These are phyloP conservation scores for Apiospora marii DNA, from an alignment of 2,329 filamentous ascomycete genomes.

Conservation along the genomic window DNA sequence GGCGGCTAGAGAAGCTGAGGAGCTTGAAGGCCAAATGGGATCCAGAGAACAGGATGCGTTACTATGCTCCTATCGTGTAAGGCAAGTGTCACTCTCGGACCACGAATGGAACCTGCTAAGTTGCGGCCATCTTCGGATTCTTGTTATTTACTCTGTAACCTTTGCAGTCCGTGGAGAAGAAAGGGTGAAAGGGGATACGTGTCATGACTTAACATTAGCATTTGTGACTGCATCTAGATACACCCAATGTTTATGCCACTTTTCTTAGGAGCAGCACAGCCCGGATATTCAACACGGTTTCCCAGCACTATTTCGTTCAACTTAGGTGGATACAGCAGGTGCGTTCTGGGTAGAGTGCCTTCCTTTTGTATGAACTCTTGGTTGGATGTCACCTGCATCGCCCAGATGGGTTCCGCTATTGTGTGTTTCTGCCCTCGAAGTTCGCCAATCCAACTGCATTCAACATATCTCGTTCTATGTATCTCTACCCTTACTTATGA, in stretches of 20 bases:
- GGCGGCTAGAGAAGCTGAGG: conserved; percentile 42
- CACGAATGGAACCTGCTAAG: neutral
- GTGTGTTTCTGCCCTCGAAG: neutral
- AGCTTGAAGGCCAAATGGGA: conserved; percentile 46
- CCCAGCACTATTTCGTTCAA: neutral
- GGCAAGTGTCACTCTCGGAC: neutral
- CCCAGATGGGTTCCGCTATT: neutral
- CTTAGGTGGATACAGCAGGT: neutral
- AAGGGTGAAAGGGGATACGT: no score
- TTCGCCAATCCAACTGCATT: neutral
- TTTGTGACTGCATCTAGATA: no score
- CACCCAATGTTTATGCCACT: neutral
- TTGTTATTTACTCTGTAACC: neutral
- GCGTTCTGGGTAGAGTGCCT: neutral
- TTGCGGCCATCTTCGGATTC: neutral
- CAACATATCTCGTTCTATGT: neutral
- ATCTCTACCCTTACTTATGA: neutral
- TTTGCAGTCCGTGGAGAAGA: no score
- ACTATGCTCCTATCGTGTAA: conserved; percentile 29
- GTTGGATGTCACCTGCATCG: neutral
- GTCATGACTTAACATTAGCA: no score
- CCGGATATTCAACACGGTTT: neutral
- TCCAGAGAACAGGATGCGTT: conserved; percentile 36
- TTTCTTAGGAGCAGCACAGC: neutral
- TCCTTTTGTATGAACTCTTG: neutral